Base-by-base conservation (phyloP, 805 yeast genomes). In the Spathaspora arborariae region DNA sequence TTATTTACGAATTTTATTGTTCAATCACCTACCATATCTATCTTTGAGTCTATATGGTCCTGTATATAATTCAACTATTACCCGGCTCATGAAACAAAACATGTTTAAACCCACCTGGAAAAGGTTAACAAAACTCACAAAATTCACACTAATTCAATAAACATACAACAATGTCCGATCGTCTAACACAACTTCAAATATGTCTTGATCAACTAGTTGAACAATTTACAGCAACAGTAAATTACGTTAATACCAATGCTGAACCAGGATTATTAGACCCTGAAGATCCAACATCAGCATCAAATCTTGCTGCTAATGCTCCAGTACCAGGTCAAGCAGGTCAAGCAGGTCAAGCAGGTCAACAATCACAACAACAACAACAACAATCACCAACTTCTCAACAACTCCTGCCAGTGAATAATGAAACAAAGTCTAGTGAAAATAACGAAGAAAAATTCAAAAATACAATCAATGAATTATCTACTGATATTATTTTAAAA, bases 151-250 rank as follows among this genome's bases (percentile, higher is more conserved):
- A 22, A 6, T 7, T 7, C 26, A 6, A 22, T 7, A 6, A 22
- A 22, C 26, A 22, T 22, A n/a, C n/a, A n/a, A n/a, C 36, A 24
- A 84, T 87, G 95, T 75, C 96, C 0, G 98, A 91, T 65, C 74
- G 97, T 59, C 72, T 91, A 33, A 88, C 97, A 2, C 98, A 91
- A 62, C 75, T 91, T 20, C 98, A 91, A 58, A 77, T 87, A 39
- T 88, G 97, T 56, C 71, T 91, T 33, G 98, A 91, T 63, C 90
- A 80, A 61, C 75, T 87, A 49, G 78, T 84, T 49, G 94, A 87
- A 51, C 91, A 85, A 65, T 84, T 87, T 67, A 81, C 83, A 54
- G 88, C 92, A 2, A 82, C 94, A 2, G 68, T 86, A 44, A 84
- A 84, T 58, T 87, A 85, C 58, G 85, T 89, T 38, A 72, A 67